Evolutionary conservation across 2,329 filamentous ascomycete species (phyloP), one percentile per base, ranked within the genome.

Genomic region (Exserohilum turcica): DNA sequence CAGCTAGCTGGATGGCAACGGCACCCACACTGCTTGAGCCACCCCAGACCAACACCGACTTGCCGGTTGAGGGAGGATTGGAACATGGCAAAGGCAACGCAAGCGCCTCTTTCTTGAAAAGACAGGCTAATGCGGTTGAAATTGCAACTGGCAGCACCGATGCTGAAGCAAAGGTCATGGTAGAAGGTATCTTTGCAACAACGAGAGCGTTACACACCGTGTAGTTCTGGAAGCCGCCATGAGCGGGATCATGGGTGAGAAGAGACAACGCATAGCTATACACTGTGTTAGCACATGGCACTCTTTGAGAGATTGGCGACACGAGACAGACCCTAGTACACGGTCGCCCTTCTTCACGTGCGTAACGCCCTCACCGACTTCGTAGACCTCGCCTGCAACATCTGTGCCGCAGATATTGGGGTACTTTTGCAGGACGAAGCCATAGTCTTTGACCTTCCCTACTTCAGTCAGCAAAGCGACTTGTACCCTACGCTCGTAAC

Each of bases 31-130:
- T 69, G 54, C 63, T 65, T 2, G 78, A 76, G 0, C 81, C 83
- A n/a, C 82, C 82, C 78, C 80, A 84, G 12, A 84, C 65, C 5
- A 84, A 59, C 10, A 79, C 64, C 5, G 72, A 73, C 63, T 78
- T 78, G 27, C 56, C 57, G 2, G 51, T 58, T 37, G 68, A 66
- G 19, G 70, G 61, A 6, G 70, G 54, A 39, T 61, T 64, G 10
- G 72, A 57, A 21, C 64, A 67, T 0, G 78, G 77, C 31, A 71
- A 62, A 0, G 75, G 70, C 4, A 80, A 70, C 7, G 66, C 73
- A 8, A 80, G 71, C 33, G 72, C 65, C 33, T 71, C 65, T 16
- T 70, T 64, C 52, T 72, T 70, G 68, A 76, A 80, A 12, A 80
- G 74, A 21, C 73, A 75, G n/a, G 69, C 65, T 15, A 75, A 66